These are phyloP conservation scores for Eustoma russellianum DNA, from an alignment of 257 asterid genomes.

Conservation along the genomic window DNA sequence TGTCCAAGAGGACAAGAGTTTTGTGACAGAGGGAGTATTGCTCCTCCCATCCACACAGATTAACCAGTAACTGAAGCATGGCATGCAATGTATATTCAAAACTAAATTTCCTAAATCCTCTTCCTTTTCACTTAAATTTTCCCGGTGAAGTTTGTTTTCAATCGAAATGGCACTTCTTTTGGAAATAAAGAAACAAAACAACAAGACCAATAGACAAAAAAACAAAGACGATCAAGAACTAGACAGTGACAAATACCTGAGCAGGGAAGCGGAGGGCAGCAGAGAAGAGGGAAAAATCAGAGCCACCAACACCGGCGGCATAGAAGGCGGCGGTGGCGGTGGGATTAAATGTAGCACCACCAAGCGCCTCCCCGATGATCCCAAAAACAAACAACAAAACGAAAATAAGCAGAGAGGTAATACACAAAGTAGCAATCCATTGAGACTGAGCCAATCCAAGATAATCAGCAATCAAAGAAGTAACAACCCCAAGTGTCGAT, in stretches of 20 bases:
- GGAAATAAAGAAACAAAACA: too few relatives aligned
- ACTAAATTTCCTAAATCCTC: too few relatives aligned
- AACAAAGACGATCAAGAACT: too few relatives aligned
- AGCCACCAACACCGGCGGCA: conserved; percentile 15
- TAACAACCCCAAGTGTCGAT: conserved; percentile 34
- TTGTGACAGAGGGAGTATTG: too few relatives aligned
- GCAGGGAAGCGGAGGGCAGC: conserved; percentile 1
- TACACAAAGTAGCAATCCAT: conserved; percentile 28
- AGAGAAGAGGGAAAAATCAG: background rate
- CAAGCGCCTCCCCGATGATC: conserved; percentile 47
- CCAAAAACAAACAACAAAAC: conserved; percentile 49
- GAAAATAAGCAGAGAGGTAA: conserved; percentile 48
- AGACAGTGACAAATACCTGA: background rate
- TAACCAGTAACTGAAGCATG: too few relatives aligned
- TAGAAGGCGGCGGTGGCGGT: conserved; percentile 66
- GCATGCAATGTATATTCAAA: too few relatives aligned
- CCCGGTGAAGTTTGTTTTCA: too few relatives aligned
- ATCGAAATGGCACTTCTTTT: too few relatives aligned
- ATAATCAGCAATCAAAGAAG: conserved; percentile 33
- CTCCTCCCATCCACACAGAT: too few relatives aligned
- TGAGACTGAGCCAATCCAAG: conserved; percentile 40
- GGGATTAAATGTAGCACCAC: conserved; percentile 82
- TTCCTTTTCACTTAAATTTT: too few relatives aligned
- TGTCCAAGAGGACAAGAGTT: too few relatives aligned
- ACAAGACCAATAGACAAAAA: too few relatives aligned